Conservation (phyloP, 768 basidiomycete species). For the Baorangia bicolor region DNA sequence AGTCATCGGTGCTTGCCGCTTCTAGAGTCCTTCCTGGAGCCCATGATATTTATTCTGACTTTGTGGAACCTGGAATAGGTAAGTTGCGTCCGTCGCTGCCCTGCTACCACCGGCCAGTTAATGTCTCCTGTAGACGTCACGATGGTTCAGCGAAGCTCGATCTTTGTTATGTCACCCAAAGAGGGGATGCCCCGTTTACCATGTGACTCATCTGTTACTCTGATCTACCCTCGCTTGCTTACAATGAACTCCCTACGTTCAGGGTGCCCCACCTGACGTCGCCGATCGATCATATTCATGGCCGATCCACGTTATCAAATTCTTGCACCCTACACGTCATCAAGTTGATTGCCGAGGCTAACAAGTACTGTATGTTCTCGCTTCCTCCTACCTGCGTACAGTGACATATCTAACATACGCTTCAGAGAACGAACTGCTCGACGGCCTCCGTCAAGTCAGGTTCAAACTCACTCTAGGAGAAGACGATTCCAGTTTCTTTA, state of each 20-base stretch:
- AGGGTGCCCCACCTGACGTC: conserved; percentile 12
- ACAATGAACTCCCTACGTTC: not conserved
- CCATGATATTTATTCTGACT: conserved; percentile 48
- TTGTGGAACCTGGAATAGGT: conserved; percentile 43
- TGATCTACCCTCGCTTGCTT: not conserved
- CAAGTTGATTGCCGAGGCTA: not conserved
- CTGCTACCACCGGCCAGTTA: not conserved
- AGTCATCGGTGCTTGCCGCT: conserved; percentile 57
- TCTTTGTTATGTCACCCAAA: too few species aligned
- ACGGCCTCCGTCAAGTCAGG: conserved; percentile 54
- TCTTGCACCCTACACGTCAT: not conserved
- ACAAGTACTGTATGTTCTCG: not conserved
- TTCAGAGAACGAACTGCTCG: conserved; percentile 47
- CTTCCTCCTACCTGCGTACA: not conserved
- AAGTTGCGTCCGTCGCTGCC: conserved; percentile 7
- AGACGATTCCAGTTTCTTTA: conserved; percentile 48
- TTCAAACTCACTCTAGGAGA: conserved; percentile 53
- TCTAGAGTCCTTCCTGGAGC: not conserved
- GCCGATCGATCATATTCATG: conserved; percentile 46
- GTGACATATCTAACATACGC: too few species aligned
- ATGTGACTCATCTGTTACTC: too few species aligned
- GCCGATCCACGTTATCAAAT: conserved; percentile 24
- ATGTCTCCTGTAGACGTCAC: too few species aligned
- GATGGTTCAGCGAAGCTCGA: too few species aligned
- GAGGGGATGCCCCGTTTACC: too few species aligned